Evolutionary conservation across 306 rosid species (phyloP).

Genomic region (Malus sieversii): DNA sequence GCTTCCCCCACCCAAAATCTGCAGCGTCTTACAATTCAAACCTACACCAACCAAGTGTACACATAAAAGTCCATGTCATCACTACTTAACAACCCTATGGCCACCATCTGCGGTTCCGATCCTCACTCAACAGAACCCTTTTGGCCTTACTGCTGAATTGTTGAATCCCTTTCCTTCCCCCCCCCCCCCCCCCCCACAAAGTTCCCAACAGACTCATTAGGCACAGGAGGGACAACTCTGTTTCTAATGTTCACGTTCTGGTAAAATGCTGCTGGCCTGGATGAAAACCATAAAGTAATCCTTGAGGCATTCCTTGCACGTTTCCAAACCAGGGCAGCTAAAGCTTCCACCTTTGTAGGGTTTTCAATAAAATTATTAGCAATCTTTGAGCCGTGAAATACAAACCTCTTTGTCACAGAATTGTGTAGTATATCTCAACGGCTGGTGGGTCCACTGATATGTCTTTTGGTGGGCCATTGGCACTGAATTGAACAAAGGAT

Average conservation of each 20-base stretch:
- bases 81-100: neutral
- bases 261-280: neutral
- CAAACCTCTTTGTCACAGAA: slow-evolving; percentile 15
- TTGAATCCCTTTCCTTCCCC: slow-evolving; percentile 7
- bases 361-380: neutral
- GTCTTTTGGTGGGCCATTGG: neutral
- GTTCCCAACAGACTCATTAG: slow-evolving; percentile 25
- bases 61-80: neutral
- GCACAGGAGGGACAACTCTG: slow-evolving; percentile 25
- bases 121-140: neutral
- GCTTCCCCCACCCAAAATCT: slow-evolving; percentile 36
- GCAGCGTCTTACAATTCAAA: neutral
- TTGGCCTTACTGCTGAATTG: slow-evolving; percentile 4
- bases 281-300: neutral
- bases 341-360: slow-evolving; percentile 28
- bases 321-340: slow-evolving; percentile 32
- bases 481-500: neutral
- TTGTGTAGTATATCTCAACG: neutral
- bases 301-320: slow-evolving; percentile 11
- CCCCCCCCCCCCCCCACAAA: neutral
- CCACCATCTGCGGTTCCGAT: neutral
- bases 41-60: slow-evolving; percentile 21
- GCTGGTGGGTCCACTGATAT: neutral
- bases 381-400: slow-evolving; percentile 21
- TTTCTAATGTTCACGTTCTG: slow-evolving; percentile 27